Conservation (phyloP, 108 stramenopile genomes). For the Thalassiosira profunda region DNA sequence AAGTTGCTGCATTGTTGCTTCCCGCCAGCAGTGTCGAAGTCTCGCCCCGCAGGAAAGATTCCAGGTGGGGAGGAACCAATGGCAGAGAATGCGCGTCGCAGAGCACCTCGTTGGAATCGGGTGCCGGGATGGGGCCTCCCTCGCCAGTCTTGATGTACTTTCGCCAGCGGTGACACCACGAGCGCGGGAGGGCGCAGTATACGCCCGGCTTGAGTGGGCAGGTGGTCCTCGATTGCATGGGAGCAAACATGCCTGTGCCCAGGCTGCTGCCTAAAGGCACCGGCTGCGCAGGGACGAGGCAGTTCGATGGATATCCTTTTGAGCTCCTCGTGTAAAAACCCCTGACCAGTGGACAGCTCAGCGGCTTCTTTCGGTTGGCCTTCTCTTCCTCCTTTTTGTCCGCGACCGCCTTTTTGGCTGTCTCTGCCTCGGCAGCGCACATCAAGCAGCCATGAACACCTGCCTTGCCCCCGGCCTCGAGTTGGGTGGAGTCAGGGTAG, state of each 20-base stretch:
- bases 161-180: slow-evolving; percentile 87
- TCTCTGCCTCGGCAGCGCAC: slow-evolving; percentile 75
- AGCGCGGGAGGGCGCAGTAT: slow-evolving; percentile 74
- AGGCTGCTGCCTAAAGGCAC: too few relatives aligned
- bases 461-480: slow-evolving; percentile 56
- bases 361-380: slow-evolving; percentile 66
- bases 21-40: slow-evolving; percentile 52
- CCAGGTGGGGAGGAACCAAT: slow-evolving; percentile 82
- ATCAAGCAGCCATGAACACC: slow-evolving; percentile 79
- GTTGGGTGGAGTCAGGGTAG: slow-evolving; percentile 78
- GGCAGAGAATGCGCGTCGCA: slow-evolving; percentile 84
- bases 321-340: slow-evolving; percentile 72
- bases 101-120: slow-evolving; percentile 70
- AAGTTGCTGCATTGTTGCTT: slow-evolving; percentile 6
- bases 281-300: slow-evolving; percentile 32
- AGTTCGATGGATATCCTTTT: slow-evolving; percentile 61
- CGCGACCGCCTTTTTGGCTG: slow-evolving; percentile 56
- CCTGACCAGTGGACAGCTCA: slow-evolving; percentile 70
- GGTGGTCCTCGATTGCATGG: background rate
- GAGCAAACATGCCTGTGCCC: too few relatives aligned
- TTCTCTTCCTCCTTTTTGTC: slow-evolving; percentile 63
- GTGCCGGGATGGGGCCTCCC: slow-evolving; percentile 66
- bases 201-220: slow-evolving; percentile 73
- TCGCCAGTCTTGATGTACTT: slow-evolving; percentile 90
- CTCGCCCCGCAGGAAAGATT: slow-evolving; percentile 72